phyloP scores from a whole-genome alignment of 495 filamentous ascomycete species.

The Collariella sp. region DNA sequence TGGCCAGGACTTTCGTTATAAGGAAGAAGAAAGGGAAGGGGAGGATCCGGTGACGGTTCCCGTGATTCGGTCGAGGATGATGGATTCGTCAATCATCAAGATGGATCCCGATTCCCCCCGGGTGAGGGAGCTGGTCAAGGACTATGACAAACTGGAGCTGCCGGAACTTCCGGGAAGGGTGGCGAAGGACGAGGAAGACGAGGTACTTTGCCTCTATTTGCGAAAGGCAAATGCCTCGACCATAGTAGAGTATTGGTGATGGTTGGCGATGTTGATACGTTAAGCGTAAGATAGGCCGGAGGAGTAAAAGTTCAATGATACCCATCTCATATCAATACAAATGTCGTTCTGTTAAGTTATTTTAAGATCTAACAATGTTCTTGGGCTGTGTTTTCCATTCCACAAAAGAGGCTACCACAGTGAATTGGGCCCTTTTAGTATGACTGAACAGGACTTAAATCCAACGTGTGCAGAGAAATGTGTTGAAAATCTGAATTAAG shows the following conservation, averaged over 20 bases:
- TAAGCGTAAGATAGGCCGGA: background rate
- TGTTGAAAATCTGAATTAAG: too few species aligned
- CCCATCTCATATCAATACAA: background rate
- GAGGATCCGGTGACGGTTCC: conserved; percentile 4
- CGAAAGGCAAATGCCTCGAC: background rate
- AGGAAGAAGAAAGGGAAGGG: background rate
- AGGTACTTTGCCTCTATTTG: conserved; percentile 1
- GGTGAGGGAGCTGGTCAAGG: conserved; percentile 9
- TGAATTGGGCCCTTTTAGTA: too few species aligned
- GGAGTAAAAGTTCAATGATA: background rate
- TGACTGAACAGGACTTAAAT: too few species aligned
- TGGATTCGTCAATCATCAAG: background rate
- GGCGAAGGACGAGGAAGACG: background rate
- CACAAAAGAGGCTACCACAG: too few species aligned
- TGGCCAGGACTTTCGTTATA: conserved; percentile 3
- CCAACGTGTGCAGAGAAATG: too few species aligned
- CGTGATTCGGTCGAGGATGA: background rate
- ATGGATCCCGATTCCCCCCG: conserved; percentile 14
- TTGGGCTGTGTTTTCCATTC: too few species aligned
- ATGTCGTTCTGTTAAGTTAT: too few species aligned
- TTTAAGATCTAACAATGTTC: too few species aligned
- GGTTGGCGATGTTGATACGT: background rate
- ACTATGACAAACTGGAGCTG: conserved; percentile 6
- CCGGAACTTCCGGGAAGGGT: conserved; percentile 4
- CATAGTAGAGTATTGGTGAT: conserved; percentile 5